These are phyloP conservation scores for Exophiala alcalophila DNA, from an alignment of 2,329 filamentous ascomycete genomes.

Conservation along the genomic window DNA sequence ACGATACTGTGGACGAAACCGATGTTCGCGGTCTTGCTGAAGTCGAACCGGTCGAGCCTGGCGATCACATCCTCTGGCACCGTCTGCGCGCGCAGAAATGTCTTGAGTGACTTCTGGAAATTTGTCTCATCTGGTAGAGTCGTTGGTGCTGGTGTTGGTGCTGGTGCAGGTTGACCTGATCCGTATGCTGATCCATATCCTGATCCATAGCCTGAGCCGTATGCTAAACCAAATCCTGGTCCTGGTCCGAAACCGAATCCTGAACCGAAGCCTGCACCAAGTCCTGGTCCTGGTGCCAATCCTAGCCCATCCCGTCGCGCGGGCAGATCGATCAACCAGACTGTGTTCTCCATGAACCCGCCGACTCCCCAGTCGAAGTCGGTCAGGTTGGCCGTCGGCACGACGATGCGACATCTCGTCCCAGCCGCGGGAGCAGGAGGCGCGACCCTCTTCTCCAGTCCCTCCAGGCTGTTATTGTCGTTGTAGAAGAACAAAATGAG, in stretches of 20 bases:
- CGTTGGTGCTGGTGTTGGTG: conserved; percentile 33
- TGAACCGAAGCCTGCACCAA: background rate
- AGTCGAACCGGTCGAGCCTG: conserved; percentile 78
- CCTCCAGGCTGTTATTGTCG: background rate
- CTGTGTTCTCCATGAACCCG: conserved; percentile 77
- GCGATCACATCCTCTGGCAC: conserved; percentile 62
- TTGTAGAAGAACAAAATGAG: conserved; percentile 80
- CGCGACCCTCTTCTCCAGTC: background rate
- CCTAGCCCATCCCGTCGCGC: too few relatives aligned
- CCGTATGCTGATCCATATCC: too few relatives aligned
- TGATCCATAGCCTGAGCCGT: too few relatives aligned
- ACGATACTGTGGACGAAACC: conserved; percentile 81
- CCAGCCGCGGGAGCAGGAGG: conserved; percentile 1
- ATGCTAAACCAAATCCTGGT: conserved; percentile 12
- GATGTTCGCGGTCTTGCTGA: conserved; percentile 65
- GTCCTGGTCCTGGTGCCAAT: conserved; percentile 18
- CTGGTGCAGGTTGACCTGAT: conserved; percentile 16
- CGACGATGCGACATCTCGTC: conserved; percentile 59
- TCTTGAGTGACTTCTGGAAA: conserved; percentile 68
- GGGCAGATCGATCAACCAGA: conserved; percentile 91
- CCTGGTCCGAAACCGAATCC: too few relatives aligned
- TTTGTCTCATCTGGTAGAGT: too few relatives aligned
- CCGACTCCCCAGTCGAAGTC: conserved; percentile 90
- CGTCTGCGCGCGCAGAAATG: conserved; percentile 67
- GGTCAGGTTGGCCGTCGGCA: conserved; percentile 84